These are phyloP conservation scores for Apiospora sp. DNA, from an alignment of 2,329 filamentous ascomycete species.

Conservation along the genomic window DNA sequence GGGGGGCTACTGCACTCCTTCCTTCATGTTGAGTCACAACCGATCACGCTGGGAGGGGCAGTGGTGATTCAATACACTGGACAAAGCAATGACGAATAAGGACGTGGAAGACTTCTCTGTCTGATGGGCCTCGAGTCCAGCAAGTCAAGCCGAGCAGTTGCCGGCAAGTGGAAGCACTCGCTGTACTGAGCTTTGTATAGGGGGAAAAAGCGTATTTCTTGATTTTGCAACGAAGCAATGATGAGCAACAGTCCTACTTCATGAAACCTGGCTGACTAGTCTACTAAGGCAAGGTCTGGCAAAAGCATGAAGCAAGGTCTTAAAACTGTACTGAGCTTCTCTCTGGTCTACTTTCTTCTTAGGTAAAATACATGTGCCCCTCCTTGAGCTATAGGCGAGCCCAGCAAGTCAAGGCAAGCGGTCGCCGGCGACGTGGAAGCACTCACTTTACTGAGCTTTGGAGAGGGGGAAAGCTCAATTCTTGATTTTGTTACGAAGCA, in stretches of 20 bases:
- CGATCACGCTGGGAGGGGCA: neutral
- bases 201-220: neutral
- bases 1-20: neutral
- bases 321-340: neutral
- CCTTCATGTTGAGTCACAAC: too few relatives aligned
- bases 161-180: neutral
- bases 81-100: neutral
- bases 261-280: too few relatives aligned
- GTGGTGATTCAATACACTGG: neutral
- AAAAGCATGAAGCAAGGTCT: neutral
- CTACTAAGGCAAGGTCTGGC: neutral
- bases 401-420: neutral
- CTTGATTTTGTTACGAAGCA: neutral
- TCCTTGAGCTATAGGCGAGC: too few relatives aligned
- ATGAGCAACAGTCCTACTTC: neutral
- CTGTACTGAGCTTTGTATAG: neutral
- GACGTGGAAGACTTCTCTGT: too few relatives aligned
- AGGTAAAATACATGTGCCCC: too few relatives aligned
- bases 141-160: neutral
- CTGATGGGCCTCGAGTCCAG: neutral
- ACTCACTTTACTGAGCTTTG: neutral
- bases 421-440: neutral
- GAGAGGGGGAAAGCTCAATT: neutral
- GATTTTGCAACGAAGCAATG: neutral
- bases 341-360: neutral